A percentile compares a stretch with the other conserved stretches of the same genome.
Evolutionary conservation across 192 early-diverging fungal genomes (phyloP).

Genomic region (Neocallimastix lanati): DNA sequence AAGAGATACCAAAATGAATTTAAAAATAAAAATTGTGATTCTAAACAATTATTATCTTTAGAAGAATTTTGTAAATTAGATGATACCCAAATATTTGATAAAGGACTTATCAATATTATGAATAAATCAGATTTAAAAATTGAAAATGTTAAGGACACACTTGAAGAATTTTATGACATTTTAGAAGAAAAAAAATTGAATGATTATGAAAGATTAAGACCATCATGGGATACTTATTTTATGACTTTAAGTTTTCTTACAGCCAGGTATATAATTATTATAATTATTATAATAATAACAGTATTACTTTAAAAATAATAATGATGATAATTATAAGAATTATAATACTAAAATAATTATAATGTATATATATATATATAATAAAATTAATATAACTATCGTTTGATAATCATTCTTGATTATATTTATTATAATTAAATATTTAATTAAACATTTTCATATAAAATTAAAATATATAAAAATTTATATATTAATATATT

Average conservation of each 20-base stretch:
- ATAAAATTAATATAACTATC: too few species aligned
- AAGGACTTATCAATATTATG: not conserved
- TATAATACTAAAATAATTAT: too few species aligned
- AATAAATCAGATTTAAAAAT: slow-evolving; percentile 36
- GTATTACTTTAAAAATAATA: too few species aligned
- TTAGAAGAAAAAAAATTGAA: slow-evolving; percentile 36
- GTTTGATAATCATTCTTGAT: too few species aligned
- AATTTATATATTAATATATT: too few species aligned
- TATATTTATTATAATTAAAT: too few species aligned
- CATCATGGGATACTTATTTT: slow-evolving; percentile 94
- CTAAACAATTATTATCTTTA: not conserved
- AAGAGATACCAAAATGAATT: not conserved
- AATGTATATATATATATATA: too few species aligned
- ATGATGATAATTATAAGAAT: too few species aligned
- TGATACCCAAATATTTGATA: not conserved
- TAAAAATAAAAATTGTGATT: not conserved
- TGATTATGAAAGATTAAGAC: slow-evolving; percentile 59
- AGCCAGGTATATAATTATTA: too few species aligned
- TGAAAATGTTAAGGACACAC: slow-evolving; percentile 28
- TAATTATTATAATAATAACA: too few species aligned
- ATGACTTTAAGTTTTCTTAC: slow-evolving; percentile 86
- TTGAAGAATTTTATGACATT: slow-evolving; percentile 13
- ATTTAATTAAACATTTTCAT: too few species aligned
- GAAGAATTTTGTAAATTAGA: not conserved
- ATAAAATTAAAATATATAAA: too few species aligned